Conservation (phyloP, 208 protist species). For the Leptomonas seymouri region DNA sequence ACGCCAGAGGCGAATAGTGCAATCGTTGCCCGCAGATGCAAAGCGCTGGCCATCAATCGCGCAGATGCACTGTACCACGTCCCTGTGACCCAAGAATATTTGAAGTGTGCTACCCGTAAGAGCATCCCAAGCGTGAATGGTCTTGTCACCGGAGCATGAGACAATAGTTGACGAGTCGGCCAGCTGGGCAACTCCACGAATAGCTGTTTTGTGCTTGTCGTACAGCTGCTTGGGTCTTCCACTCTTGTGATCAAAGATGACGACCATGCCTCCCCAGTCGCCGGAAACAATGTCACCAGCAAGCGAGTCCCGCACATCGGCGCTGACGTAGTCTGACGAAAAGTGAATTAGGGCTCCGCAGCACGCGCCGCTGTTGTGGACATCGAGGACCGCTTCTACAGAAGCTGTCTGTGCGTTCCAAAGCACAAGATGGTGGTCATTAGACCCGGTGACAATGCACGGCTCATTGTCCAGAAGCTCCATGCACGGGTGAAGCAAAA, state of each 20-base stretch:
- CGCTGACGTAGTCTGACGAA: background rate
- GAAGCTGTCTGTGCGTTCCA: slow-evolving; percentile 48
- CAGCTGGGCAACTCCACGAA: slow-evolving; percentile 67
- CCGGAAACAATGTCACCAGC: slow-evolving; percentile 72
- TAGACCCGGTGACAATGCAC: slow-evolving; percentile 70
- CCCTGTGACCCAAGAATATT: slow-evolving; percentile 57
- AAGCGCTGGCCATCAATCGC: slow-evolving; percentile 53
- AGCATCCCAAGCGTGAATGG: slow-evolving; percentile 73
- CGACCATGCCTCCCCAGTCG: slow-evolving; percentile 66
- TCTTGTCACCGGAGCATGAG: slow-evolving; percentile 83
- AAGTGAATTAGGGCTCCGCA: slow-evolving; percentile 49
- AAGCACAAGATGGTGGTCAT: slow-evolving; percentile 77
- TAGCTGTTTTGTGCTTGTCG: slow-evolving; percentile 53
- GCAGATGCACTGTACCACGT: slow-evolving; percentile 72
- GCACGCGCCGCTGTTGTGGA: slow-evolving; percentile 61
- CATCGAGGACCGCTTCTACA: slow-evolving; percentile 74
- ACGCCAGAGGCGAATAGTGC: slow-evolving; percentile 60
- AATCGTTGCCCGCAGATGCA: slow-evolving; percentile 72
- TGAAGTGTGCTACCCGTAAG: slow-evolving; percentile 45
- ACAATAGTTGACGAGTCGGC: slow-evolving; percentile 53
- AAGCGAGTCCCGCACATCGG: slow-evolving; percentile 23
- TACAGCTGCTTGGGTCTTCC: slow-evolving; percentile 59
- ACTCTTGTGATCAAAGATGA: slow-evolving; percentile 68
- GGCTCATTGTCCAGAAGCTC: slow-evolving; percentile 40
- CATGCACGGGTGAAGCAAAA: slow-evolving; percentile 50